Percentiles rank a stretch among this genome's conserved stretches.
Conservation (phyloP, 1,284 basidiomycete species). For the Dichomitus squalens region DNA sequence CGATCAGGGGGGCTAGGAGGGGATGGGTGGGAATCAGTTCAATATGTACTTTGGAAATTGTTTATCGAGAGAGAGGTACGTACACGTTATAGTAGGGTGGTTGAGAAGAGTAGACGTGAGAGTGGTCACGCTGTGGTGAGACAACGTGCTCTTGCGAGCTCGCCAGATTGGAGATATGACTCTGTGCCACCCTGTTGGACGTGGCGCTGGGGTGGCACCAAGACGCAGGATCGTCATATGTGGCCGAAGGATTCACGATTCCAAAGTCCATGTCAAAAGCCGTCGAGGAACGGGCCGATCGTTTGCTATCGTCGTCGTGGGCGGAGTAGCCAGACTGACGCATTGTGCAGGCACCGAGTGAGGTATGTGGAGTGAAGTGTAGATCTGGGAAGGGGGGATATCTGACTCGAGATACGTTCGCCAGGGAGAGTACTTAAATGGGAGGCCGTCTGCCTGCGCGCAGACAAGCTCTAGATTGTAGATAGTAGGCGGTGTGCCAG, state of each 20-base stretch:
- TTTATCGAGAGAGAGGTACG: background rate
- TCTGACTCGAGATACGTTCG: background rate
- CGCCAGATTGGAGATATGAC: background rate
- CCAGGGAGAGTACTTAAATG: background rate
- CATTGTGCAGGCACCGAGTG: too few species aligned
- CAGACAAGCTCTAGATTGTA: background rate
- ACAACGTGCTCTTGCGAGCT: background rate
- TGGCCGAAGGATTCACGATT: background rate
- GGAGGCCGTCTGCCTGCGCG: background rate
- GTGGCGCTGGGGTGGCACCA: background rate
- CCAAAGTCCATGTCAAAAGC: background rate
- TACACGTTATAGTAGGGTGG: background rate
- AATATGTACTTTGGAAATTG: too few species aligned
- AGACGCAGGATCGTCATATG: background rate
- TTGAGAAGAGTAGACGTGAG: background rate
- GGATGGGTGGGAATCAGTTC: background rate
- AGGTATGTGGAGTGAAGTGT: background rate
- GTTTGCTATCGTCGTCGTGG: background rate
- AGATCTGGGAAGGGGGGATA: background rate
- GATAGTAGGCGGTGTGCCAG: background rate
- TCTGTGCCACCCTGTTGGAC: background rate
- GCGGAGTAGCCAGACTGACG: background rate
- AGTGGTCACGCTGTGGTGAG: background rate
- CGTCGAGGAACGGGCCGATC: background rate
- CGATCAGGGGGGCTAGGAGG: background rate